Evolutionary conservation across 495 filamentous ascomycete genomes (phyloP), one percentile per base, ranked within the genome.

Genomic region (Aspergillus sclerotioniger): DNA sequence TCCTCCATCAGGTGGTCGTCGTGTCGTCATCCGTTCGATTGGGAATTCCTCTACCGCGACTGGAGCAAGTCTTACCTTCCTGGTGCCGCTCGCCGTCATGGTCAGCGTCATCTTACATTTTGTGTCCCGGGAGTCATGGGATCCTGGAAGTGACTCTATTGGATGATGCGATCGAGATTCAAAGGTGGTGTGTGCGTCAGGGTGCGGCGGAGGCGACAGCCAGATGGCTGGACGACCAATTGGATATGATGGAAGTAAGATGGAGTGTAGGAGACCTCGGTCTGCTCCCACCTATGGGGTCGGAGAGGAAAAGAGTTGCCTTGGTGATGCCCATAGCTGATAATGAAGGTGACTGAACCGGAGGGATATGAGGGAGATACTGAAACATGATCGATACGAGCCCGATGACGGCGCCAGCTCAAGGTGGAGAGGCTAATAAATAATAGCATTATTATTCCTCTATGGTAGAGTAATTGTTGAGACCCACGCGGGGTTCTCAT

Each of bases 91-190:
- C 20, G 19, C 28, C 46, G 46, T 29, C 46, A 21, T 32, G 47
- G 19, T 2, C 47, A 32, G 21, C 25, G 28, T 32, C 47, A 50
- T 32, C 46, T 21, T 31, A 50, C 28, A 31, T 21, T 1, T 29
- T 37, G 16, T 50, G 13, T 51, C 20, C 28, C 29, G 48, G 48
- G 48, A n/a, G 17, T 2, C n/a, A 31, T 33, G 48, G 28, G 48
- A 33, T 51, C 29, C 29, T 33, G 52, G 52, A 54, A 32, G 17
- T 7, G n/a, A 35, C 15, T 45, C 52, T 29, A 54, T 54, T 54
- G 52, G 39, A 29, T 10, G 21, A 20, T 19, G 52, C 37, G n/a
- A 3, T 10, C 13, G 47, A 31, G 25, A 32, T 25, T 25, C 5
- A 25, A 25, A 25, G 25, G 25, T 25, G 25, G 25, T 33, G 25